A percentile compares a stretch with the other conserved stretches of the same genome.
phyloP scores from a whole-genome alignment of 768 basidiomycete genomes.

The Hypsizygus marmoreus region DNA sequence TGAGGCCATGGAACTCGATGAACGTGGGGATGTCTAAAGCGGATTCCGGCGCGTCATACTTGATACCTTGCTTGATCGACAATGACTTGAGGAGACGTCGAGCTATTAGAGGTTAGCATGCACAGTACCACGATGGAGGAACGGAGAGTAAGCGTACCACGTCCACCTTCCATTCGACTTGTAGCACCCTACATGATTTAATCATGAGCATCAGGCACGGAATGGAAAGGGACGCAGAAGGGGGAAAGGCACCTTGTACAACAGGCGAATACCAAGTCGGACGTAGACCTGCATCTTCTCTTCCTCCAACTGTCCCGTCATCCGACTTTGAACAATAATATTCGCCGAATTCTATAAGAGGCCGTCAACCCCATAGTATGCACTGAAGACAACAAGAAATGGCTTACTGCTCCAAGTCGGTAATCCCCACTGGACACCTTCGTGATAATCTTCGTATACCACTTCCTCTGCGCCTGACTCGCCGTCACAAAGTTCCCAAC shows the following conservation, averaged over 20 bases:
- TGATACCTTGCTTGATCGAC: slow-evolving; percentile 91
- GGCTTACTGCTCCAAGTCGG: slow-evolving; percentile 81
- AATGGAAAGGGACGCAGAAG: not conserved
- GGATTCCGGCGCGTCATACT: slow-evolving; percentile 88
- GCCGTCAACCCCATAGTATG: slow-evolving; percentile 5
- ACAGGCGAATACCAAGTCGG: slow-evolving; percentile 84
- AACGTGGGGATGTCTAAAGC: slow-evolving; percentile 83
- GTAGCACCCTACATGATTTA: slow-evolving; percentile 62
- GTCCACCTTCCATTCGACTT: slow-evolving; percentile 83
- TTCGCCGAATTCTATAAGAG: slow-evolving; percentile 85
- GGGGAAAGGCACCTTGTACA: slow-evolving; percentile 70
- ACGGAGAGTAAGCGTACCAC: slow-evolving; percentile 52
- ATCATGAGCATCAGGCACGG: not conserved
- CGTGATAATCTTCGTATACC: slow-evolving; percentile 88
- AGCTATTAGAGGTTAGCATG: slow-evolving; percentile 41
- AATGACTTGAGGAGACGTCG: slow-evolving; percentile 84
- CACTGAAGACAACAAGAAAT: slow-evolving; percentile 10
- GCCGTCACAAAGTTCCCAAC: slow-evolving; percentile 95
- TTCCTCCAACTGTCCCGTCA: slow-evolving; percentile 90
- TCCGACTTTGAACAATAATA: slow-evolving; percentile 94
- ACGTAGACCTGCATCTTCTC: slow-evolving; percentile 98
- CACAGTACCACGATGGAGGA: slow-evolving; percentile 1
- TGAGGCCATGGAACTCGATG: slow-evolving; percentile 86
- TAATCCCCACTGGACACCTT: slow-evolving; percentile 90
- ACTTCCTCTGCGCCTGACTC: slow-evolving; percentile 94